These are phyloP conservation scores for Cystoderma amianthinum DNA, from an alignment of 768 basidiomycete genomes.

Conservation along the genomic window DNA sequence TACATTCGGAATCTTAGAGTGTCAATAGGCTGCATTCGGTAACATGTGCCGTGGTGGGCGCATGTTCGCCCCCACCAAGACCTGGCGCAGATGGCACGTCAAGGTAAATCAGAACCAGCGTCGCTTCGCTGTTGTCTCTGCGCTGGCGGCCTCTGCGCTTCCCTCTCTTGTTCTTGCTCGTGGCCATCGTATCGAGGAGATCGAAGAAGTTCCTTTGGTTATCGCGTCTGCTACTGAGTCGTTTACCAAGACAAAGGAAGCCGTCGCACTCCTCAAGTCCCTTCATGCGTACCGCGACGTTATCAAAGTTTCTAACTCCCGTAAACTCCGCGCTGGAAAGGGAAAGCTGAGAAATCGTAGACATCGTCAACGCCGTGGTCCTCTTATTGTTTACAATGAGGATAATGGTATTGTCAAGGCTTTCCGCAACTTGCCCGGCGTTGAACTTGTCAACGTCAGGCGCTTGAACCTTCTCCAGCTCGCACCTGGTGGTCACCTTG, in stretches of 20 bases:
- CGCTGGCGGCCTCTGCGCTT: slow-evolving; percentile 94
- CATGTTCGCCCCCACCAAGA: slow-evolving; percentile 99
- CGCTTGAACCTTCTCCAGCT: slow-evolving; percentile 96
- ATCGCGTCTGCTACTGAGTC: slow-evolving; percentile 74
- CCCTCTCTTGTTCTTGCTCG: slow-evolving; percentile 98
- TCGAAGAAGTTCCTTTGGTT: slow-evolving; percentile 95
- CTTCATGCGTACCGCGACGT: slow-evolving; percentile 89
- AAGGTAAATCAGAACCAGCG: slow-evolving; percentile 99
- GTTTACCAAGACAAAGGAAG: slow-evolving; percentile 94
- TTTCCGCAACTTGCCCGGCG: slow-evolving; percentile 98
- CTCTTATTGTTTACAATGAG: slow-evolving; percentile 94
- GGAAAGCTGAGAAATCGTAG: slow-evolving; percentile 97
- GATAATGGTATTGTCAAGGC: slow-evolving; percentile 97
- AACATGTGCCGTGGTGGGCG: slow-evolving; percentile 99
- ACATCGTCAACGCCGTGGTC: slow-evolving; percentile 95
- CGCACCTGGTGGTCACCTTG: slow-evolving; percentile 98
- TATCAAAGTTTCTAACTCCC: slow-evolving; percentile 94
- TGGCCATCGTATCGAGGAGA: slow-evolving; percentile 96
- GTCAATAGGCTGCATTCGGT: slow-evolving; percentile 88
- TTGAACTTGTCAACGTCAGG: slow-evolving; percentile 93
- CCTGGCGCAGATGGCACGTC: slow-evolving; percentile 99
- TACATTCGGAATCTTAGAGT: no score
- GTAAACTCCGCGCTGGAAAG: slow-evolving; percentile 94
- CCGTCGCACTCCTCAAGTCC: slow-evolving; percentile 86
- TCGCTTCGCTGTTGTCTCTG: slow-evolving; percentile 95